phyloP scores from a whole-genome alignment of 2,329 filamentous ascomycete species.

The Venturia asperata region DNA sequence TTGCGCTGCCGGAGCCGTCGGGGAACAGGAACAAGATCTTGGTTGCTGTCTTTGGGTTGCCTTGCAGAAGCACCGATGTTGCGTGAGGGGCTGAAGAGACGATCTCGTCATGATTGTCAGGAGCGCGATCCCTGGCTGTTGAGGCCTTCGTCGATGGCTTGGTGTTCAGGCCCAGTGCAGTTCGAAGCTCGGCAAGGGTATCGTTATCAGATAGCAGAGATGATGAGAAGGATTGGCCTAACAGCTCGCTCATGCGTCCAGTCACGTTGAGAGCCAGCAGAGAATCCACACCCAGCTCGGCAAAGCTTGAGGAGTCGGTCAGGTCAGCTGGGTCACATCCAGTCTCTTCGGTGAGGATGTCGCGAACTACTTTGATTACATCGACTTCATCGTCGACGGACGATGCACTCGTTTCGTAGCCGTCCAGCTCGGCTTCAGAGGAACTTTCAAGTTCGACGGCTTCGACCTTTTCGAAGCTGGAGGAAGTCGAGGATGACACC shows the following conservation, averaged over 20 bases:
- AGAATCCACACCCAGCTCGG: constrained; percentile 27
- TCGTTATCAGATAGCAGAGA: constrained; percentile 42
- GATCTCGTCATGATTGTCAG: constrained; percentile 40
- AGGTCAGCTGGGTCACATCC: constrained; percentile 23
- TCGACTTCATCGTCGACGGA: constrained; percentile 27
- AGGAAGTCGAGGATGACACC: constrained; percentile 31
- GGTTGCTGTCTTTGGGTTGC: too few relatives aligned
- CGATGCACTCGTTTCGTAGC: constrained; percentile 33
- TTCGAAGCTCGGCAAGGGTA: constrained; percentile 58
- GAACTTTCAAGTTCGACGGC: constrained; percentile 17
- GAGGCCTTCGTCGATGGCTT: constrained; percentile 23
- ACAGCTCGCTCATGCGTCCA: constrained; percentile 22
- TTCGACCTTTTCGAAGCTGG: constrained; percentile 31
- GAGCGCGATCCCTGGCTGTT: constrained; percentile 18
- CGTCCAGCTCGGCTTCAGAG: constrained; percentile 21
- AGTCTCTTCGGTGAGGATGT: constrained; percentile 24
- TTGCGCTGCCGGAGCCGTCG: too few relatives aligned
- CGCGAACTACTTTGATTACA: constrained; percentile 30
- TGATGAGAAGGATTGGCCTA: neutral
- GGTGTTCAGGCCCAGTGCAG: constrained; percentile 50
- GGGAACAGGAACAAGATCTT: too few relatives aligned
- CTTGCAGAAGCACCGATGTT: constrained; percentile 38
- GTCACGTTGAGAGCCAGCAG: constrained; percentile 26
- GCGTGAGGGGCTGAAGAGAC: constrained; percentile 36
- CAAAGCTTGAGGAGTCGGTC: constrained; percentile 24